Percentiles rank a stretch among this genome's conserved stretches.
These are phyloP conservation scores for Aspergillus pseudoglaucus DNA, from an alignment of 2,329 filamentous ascomycete genomes.

Conservation along the genomic window DNA sequence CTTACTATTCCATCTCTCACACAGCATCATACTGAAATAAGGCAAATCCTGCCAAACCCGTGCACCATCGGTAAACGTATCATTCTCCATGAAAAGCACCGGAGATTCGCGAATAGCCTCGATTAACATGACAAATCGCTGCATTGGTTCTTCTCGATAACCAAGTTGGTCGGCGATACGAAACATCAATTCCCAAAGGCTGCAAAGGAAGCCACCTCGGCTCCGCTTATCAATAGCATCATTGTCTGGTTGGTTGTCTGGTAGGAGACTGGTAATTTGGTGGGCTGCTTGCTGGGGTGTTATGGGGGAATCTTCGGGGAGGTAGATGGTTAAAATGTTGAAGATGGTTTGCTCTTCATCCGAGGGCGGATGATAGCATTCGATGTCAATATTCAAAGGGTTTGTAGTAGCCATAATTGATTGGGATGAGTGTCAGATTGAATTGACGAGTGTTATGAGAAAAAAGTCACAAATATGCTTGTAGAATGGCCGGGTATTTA, in stretches of 20 bases:
- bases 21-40: not conserved
- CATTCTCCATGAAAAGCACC: not conserved
- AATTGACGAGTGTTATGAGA: too few species aligned
- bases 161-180: not conserved
- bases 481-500: too few species aligned
- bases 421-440: too few species aligned
- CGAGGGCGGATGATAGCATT: not conserved
- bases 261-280: not conserved
- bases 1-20: not conserved
- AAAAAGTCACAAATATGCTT: too few species aligned
- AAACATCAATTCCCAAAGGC: not conserved
- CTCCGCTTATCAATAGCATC: not conserved
- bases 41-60: not conserved
- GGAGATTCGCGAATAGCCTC: not conserved
- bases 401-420: not conserved
- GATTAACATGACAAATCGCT: not conserved
- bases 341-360: not conserved
- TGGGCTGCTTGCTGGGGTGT: not conserved
- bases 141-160: not conserved
- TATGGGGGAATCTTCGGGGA: not conserved
- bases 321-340: not conserved
- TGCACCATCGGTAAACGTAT: not conserved
- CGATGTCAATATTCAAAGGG: not conserved
- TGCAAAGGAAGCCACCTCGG: not conserved
- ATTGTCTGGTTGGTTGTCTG: not conserved